Percentiles rank a stretch among this genome's conserved stretches.
Conservation (phyloP, 805 yeast genomes). For the Peterozyma toletana region DNA sequence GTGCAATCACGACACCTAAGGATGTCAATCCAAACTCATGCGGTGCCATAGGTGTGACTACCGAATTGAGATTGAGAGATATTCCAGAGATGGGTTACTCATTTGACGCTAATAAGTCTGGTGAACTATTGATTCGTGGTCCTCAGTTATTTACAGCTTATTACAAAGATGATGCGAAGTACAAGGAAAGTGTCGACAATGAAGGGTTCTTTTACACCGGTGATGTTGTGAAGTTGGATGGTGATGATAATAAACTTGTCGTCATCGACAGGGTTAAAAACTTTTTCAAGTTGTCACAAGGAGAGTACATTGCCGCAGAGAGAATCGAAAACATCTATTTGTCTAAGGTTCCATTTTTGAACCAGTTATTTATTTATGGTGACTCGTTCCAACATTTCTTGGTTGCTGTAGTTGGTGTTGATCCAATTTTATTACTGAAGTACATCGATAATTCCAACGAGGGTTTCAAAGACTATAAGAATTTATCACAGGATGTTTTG, state of each 20-base stretch:
- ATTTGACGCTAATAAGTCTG: slow-evolving; percentile 23
- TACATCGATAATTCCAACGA: not conserved
- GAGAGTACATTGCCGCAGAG: slow-evolving; percentile 36
- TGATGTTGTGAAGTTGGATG: slow-evolving; percentile 37
- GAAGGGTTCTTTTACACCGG: slow-evolving; percentile 58
- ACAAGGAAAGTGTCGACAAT: slow-evolving; percentile 31
- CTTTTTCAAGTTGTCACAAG: slow-evolving; percentile 42
- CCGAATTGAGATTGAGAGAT: slow-evolving; percentile 48
- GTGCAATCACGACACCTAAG: slow-evolving; percentile 27
- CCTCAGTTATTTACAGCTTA: slow-evolving; percentile 48
- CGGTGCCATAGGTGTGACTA: slow-evolving; percentile 42
- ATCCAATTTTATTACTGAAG: slow-evolving; percentile 23
- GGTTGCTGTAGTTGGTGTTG: slow-evolving; percentile 59
- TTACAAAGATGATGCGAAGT: slow-evolving; percentile 41
- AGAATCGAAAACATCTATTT: slow-evolving; percentile 44
- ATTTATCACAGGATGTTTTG: not conserved
- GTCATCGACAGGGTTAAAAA: slow-evolving; percentile 62
- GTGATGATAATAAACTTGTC: slow-evolving; percentile 23
- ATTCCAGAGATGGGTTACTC: slow-evolving; percentile 41
- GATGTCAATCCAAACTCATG: slow-evolving; percentile 31
- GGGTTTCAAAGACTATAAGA: not conserved
- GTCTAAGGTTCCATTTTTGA: slow-evolving; percentile 35
- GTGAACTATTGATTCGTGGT: slow-evolving; percentile 53
- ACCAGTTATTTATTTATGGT: slow-evolving; percentile 59
- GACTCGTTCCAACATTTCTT: slow-evolving; percentile 49